Conservation (phyloP, 345 rosid species). For the Triadica sebifera region DNA sequence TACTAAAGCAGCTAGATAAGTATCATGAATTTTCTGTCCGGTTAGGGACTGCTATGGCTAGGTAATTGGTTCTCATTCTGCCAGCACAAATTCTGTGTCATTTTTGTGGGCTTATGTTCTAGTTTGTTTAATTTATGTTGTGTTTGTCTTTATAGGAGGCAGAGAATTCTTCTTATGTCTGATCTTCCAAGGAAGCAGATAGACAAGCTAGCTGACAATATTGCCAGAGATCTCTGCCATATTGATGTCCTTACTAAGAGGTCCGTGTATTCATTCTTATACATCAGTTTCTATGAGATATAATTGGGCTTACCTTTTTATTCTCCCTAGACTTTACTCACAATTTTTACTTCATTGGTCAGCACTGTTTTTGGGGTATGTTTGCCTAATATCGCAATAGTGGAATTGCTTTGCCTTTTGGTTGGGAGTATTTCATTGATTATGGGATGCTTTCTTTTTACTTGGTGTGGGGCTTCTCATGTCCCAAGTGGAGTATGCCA, state of each 20-base stretch:
- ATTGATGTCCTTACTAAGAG: conserved; percentile 91
- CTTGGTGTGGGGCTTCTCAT: background rate
- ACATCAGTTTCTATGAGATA: background rate
- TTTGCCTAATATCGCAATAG: background rate
- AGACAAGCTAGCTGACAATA: conserved; percentile 72
- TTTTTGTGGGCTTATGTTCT: conserved; percentile 10
- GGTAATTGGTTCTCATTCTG: conserved; percentile 45
- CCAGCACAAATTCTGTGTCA: conserved; percentile 2
- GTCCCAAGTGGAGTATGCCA: background rate
- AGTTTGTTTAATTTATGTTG: conserved; percentile 6
- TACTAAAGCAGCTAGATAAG: conserved; percentile 84
- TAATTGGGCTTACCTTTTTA: conserved; percentile 1
- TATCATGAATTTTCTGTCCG: conserved; percentile 90
- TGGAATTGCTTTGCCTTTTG: background rate
- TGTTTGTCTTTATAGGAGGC: conserved; percentile 57
- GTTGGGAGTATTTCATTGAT: background rate
- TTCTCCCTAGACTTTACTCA: conserved; percentile 4
- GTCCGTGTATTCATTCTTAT: conserved; percentile 32
- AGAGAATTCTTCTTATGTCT: conserved; percentile 90
- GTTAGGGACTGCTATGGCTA: conserved; percentile 86
- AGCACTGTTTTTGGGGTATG: background rate
- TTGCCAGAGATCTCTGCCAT: conserved; percentile 74
- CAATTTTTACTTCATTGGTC: background rate
- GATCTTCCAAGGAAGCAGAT: conserved; percentile 97
- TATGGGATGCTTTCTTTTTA: background rate